Evolutionary conservation across 2,329 filamentous ascomycete genomes (phyloP).

Genomic region (Periconia macrospinosa): DNA sequence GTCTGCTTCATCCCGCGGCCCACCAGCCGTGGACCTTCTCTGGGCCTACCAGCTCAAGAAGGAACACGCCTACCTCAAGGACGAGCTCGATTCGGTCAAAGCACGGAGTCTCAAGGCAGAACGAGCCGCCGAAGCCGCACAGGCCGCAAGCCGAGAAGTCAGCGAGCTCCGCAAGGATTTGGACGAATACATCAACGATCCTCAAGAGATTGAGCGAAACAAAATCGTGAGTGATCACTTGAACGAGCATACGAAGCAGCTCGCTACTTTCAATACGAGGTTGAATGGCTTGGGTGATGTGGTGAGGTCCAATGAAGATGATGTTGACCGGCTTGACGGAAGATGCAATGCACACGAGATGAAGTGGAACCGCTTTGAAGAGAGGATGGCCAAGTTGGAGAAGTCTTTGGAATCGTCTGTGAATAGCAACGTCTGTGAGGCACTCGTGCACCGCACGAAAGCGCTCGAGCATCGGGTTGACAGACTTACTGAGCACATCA

Average conservation of each 20-base stretch:
- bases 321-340: background rate
- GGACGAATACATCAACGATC: slow-evolving; percentile 1
- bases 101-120: background rate
- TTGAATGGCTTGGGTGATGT: background rate
- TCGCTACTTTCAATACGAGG: background rate
- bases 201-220: background rate
- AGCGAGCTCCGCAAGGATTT: background rate
- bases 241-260: background rate
- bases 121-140: background rate
- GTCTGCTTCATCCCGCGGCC: background rate
- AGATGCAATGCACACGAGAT: background rate
- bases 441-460: background rate
- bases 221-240: background rate
- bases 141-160: background rate
- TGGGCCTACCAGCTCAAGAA: background rate
- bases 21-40: background rate
- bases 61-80: slow-evolving; percentile 15
- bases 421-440: background rate
- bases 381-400: background rate
- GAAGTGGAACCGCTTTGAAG: background rate
- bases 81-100: background rate
- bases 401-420: background rate
- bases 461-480: background rate
- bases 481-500: background rate
- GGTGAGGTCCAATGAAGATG: background rate